These are phyloP conservation scores for Salix exigua DNA, from an alignment of 345 rosid genomes.

Conservation along the genomic window DNA sequence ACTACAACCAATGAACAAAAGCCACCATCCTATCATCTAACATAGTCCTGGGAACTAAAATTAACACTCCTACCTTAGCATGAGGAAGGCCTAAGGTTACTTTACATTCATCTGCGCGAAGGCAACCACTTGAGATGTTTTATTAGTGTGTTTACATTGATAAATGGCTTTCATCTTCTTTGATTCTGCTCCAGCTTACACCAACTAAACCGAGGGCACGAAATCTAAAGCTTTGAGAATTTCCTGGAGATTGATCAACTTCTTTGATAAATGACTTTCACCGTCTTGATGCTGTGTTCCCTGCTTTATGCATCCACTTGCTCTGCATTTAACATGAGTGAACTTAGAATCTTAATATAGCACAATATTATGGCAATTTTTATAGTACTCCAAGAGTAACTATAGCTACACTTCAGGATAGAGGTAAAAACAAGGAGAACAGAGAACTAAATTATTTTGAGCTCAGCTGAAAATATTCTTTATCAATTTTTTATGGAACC, in stretches of 20 bases:
- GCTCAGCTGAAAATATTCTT: no score
- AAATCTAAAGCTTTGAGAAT: slow-evolving; percentile 10
- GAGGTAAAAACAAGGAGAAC: no score
- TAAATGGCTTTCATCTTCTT: slow-evolving; percentile 27
- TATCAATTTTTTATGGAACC: no score
- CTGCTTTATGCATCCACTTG: slow-evolving; percentile 61
- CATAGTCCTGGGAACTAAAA: slow-evolving; percentile 12
- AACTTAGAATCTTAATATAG: not conserved
- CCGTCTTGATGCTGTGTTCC: slow-evolving; percentile 42
- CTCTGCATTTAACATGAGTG: slow-evolving; percentile 51
- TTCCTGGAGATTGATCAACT: slow-evolving; percentile 11
- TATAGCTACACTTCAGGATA: no score
- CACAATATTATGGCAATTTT: not conserved
- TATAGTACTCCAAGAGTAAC: no score
- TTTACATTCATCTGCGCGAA: slow-evolving; percentile 27
- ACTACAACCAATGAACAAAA: slow-evolving; percentile 9
- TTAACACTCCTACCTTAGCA: slow-evolving; percentile 17
- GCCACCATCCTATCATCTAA: slow-evolving; percentile 13
- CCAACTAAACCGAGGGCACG: slow-evolving; percentile 5
- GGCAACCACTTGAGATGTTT: slow-evolving; percentile 16
- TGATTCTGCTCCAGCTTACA: slow-evolving; percentile 10
- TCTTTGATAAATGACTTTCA: slow-evolving; percentile 4
- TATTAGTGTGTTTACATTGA: slow-evolving; percentile 32
- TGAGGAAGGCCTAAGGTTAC: slow-evolving; percentile 24
- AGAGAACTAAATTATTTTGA: no score